These are phyloP conservation scores for Fusarium citri DNA, from an alignment of 2,329 filamentous ascomycete species.

Conservation along the genomic window DNA sequence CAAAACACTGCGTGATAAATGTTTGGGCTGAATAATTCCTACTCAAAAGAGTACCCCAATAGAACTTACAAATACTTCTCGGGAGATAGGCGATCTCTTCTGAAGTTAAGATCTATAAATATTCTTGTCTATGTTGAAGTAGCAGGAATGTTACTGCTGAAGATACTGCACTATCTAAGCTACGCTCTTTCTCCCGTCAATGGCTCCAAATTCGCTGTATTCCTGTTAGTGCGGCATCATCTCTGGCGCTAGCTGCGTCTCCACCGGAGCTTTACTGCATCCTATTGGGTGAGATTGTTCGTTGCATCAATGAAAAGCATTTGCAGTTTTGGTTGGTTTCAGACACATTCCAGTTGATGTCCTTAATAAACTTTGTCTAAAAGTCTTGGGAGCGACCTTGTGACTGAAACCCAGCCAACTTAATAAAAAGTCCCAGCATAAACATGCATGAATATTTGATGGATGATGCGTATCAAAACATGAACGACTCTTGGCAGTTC, in stretches of 20 bases:
- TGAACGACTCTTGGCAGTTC: not conserved
- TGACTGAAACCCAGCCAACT: not conserved
- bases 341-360: not conserved
- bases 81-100: too few species aligned
- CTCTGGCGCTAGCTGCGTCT: not conserved
- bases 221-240: not conserved
- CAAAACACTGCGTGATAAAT: too few species aligned
- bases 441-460: not conserved
- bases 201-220: fast-evolving
- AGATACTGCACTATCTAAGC: not conserved
- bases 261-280: not conserved
- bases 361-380: not conserved
- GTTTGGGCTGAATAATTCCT: too few species aligned
- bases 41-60: too few species aligned
- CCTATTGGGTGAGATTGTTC: not conserved
- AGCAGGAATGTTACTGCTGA: too few species aligned
- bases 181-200: fast-evolving
- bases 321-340: not conserved
- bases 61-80: too few species aligned
- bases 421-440: not conserved
- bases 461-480: not conserved
- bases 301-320: not conserved
- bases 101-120: not conserved
- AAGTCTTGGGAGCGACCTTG: not conserved
- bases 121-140: too few species aligned